Evolutionary conservation across 2,329 filamentous ascomycete species (phyloP), one percentile per base, ranked within the genome.

Genomic region (Fusarium dimerum): DNA sequence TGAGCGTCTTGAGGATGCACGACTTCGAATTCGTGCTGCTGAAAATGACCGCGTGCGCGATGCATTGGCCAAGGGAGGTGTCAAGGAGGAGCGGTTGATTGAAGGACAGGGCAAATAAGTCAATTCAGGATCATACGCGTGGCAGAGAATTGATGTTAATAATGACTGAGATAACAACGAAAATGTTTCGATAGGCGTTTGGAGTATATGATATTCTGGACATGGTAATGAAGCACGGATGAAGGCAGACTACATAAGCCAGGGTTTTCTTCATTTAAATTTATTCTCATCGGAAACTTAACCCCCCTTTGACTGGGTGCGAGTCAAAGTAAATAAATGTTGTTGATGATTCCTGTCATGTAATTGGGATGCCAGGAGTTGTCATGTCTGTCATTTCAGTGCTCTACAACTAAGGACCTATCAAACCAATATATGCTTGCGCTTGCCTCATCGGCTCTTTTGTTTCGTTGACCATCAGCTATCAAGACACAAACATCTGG

Each of bases 1-100:
- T 2, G 87, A 92, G 69, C 78, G 90, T 56, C 72, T 94, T 54
- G 85, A 90, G 67, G 71, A 74, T 18, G 84, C 86, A 43, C 77
- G 88, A 53, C 78, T 80, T 40, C 80, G 82, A 55, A 81, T 84
- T 16, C 75, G 81, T 48, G 78, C 76, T 30, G 71, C 82, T 15
- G 85, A 89, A 73, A 77, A 83, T 40, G 81, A 87, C 34, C 73
- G 79, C 47, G 73, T 86, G 26, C 72, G 76, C 50, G 76, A 80
- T 61, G 79, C 78, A 3, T 62, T 86, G 48, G 74, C 76, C 13
- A 75, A 75, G 55, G 76, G 76, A 4, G 72, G 73, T 48, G 40
- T 68, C 20, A 74, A 71, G 41, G 69, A 72, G 32, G 72, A 73
- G 29, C 64, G 65, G 1, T 57, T 78, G 56, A 75, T 80, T 44